Conservation (phyloP, 1,284 basidiomycete genomes). For the Apiotrichum brassicae region DNA sequence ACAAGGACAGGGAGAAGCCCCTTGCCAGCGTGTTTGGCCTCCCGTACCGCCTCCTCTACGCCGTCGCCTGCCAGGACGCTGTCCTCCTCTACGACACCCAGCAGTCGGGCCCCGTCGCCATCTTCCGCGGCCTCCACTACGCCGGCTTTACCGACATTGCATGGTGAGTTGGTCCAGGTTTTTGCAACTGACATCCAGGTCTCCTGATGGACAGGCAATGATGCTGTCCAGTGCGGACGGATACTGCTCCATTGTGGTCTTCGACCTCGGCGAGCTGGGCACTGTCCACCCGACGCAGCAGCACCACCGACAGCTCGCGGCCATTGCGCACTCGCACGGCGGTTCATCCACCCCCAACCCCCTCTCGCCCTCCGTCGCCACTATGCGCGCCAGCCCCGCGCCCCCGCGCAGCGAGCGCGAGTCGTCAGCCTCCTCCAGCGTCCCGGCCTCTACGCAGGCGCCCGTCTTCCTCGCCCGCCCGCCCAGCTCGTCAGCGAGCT, state of each 20-base stretch:
- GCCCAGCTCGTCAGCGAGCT: slow-evolving; percentile 22
- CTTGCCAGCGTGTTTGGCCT: slow-evolving; percentile 64
- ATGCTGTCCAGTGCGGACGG: slow-evolving; percentile 90
- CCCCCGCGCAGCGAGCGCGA: slow-evolving; percentile 38
- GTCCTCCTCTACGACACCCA: slow-evolving; percentile 96
- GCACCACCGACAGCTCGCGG: slow-evolving; percentile 74
- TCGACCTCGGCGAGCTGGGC: slow-evolving; percentile 76
- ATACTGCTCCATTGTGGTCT: slow-evolving; percentile 86
- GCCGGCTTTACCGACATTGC: slow-evolving; percentile 95
- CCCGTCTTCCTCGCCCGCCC: slow-evolving; percentile 22
- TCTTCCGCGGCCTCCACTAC: slow-evolving; percentile 93
- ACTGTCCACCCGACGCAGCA: slow-evolving; percentile 79
- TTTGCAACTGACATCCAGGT: slow-evolving; percentile 56
- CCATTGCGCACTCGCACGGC: slow-evolving; percentile 71
- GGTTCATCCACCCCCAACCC: slow-evolving; percentile 41
- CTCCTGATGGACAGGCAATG: slow-evolving; percentile 87
- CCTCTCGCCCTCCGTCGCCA: slow-evolving; percentile 50
- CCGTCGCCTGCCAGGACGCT: slow-evolving; percentile 94
- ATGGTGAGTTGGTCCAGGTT: no score
- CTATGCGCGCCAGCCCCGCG: slow-evolving; percentile 35
- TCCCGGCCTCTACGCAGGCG: slow-evolving; percentile 11
- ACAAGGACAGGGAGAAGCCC: slow-evolving; percentile 22
- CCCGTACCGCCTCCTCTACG: slow-evolving; percentile 91
- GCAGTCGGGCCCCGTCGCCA: slow-evolving; percentile 83
- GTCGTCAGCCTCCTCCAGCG: slow-evolving; percentile 30